These are phyloP conservation scores for Sclerotinia spermophila DNA, from an alignment of 2,329 filamentous ascomycete species.

Conservation along the genomic window DNA sequence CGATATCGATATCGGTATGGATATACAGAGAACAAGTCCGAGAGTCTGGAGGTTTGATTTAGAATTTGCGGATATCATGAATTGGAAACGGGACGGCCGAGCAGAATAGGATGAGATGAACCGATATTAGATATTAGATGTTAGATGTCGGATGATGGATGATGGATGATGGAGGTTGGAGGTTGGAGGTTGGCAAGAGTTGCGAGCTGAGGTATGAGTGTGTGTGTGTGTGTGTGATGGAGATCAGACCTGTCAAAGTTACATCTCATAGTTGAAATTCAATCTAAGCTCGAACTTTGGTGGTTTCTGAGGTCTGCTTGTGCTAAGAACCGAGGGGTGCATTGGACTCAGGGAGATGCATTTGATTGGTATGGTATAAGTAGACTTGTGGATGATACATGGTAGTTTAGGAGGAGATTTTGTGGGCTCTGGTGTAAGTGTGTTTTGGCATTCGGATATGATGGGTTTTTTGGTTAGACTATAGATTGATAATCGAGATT, in stretches of 20 bases:
- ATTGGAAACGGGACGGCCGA: background rate
- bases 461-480: background rate
- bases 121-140: background rate
- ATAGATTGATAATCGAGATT: background rate
- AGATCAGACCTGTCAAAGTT: constrained; percentile 10
- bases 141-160: too few species aligned
- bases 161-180: too few species aligned
- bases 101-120: background rate
- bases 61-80: background rate
- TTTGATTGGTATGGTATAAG: too few species aligned
- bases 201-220: background rate
- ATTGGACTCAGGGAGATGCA: background rate
- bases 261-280: background rate
- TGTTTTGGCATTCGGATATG: background rate
- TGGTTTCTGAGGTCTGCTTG: background rate
- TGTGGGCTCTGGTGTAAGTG: background rate
- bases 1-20: background rate
- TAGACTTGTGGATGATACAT: background rate
- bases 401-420: background rate
- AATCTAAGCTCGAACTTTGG: background rate
- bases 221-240: background rate
- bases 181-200: too few species aligned
- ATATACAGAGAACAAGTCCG: background rate
- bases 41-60: background rate
- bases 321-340: background rate